phyloP scores from a whole-genome alignment of 2,329 filamentous ascomycete genomes.

The Diaporthe vaccinii region DNA sequence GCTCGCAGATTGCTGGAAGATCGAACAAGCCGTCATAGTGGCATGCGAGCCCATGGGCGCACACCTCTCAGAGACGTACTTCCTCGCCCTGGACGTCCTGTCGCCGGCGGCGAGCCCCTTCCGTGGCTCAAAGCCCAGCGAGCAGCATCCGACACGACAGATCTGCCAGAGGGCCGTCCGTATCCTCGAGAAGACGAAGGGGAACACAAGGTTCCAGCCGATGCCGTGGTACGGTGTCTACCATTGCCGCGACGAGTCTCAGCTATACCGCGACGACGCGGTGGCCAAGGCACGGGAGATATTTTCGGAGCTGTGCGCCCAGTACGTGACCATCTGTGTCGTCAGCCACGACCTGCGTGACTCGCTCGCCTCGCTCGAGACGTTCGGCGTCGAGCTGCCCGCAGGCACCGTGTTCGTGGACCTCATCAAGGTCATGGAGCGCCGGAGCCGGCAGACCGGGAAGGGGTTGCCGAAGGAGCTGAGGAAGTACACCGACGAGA shows the following conservation, averaged over 20 bases:
- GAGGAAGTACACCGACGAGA: neutral
- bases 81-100: neutral
- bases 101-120: neutral
- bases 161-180: neutral
- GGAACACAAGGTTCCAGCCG: neutral
- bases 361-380: neutral
- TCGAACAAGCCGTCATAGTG: neutral
- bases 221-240: neutral
- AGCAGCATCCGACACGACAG: neutral
- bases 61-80: neutral
- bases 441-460: neutral
- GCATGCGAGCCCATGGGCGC: constrained; percentile 7
- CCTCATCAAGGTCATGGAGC: constrained; percentile 14
- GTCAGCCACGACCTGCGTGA: neutral
- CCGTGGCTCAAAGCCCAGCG: neutral
- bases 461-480: neutral
- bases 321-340: neutral
- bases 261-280: neutral
- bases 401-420: neutral
- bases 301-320: neutral
- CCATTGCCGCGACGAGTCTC: neutral
- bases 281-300: neutral
- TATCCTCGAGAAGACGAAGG: neutral
- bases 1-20: constrained; percentile 5
- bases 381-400: neutral